These are phyloP conservation scores for Geranium brycei DNA, from an alignment of 345 rosid genomes.

Conservation along the genomic window DNA sequence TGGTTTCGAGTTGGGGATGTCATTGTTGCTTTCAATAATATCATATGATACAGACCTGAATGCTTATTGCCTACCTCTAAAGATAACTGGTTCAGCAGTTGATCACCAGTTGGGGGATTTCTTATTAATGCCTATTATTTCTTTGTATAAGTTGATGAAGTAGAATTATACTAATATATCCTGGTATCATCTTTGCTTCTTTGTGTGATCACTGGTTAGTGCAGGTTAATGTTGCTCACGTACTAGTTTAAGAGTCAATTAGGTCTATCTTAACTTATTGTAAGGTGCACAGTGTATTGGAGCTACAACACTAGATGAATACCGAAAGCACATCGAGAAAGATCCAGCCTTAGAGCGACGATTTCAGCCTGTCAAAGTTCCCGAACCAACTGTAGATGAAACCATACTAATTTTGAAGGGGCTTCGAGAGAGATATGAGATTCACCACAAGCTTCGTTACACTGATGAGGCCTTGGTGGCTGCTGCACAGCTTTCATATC, in stretches of 20 bases:
- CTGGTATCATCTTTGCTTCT: no score
- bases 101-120: no score
- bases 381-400: slow-evolving; percentile 93
- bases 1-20: no score
- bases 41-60: no score
- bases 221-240: no score
- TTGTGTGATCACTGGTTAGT: no score
- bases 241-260: neutral
- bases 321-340: slow-evolving; percentile 96
- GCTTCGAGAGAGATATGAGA: slow-evolving; percentile 88
- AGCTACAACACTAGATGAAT: slow-evolving; percentile 92
- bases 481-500: slow-evolving; percentile 92
- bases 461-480: slow-evolving; percentile 79
- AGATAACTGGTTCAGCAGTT: no score
- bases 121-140: no score
- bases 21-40: no score
- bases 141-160: no score
- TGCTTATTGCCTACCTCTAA: no score
- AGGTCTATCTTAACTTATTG: neutral
- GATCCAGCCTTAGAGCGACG: slow-evolving; percentile 98
- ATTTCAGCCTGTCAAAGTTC: slow-evolving; percentile 97
- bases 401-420: slow-evolving; percentile 87
- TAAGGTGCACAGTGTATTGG: slow-evolving; percentile 70
- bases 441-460: slow-evolving; percentile 94
- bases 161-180: no score